Evolutionary conservation across 2,329 filamentous ascomycete genomes (phyloP).

Genomic region (Raffaelea arxii): DNA sequence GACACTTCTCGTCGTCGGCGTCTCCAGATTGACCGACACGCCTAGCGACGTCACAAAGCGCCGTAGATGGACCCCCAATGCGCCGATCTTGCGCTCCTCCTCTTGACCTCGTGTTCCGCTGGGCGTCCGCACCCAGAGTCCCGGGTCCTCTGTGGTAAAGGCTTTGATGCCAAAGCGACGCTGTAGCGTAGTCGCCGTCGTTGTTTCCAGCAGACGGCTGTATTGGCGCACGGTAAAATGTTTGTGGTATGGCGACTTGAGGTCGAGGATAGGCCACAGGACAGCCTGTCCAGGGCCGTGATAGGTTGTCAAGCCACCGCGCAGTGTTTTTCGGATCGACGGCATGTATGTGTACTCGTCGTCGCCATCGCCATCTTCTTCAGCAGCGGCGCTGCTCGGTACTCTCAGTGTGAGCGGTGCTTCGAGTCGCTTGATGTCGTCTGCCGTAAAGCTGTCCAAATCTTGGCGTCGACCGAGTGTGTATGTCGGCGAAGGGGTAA

Average conservation of each 20-base stretch:
- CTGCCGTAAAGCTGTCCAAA: conserved; percentile 29
- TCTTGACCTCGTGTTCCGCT: background rate
- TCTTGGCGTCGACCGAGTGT: conserved; percentile 79
- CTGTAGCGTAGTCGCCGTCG: conserved; percentile 57
- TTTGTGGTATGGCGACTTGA: conserved; percentile 46
- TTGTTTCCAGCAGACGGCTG: conserved; percentile 67
- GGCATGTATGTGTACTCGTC: conserved; percentile 33
- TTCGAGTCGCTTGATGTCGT: conserved; percentile 35
- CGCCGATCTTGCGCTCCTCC: conserved; percentile 66
- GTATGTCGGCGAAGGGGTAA: conserved; percentile 74
- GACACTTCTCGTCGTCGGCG: conserved; percentile 34
- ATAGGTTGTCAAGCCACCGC: conserved; percentile 88
- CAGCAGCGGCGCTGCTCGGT: conserved; percentile 2
- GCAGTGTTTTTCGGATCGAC: conserved; percentile 59
- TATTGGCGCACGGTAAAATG: conserved; percentile 63
- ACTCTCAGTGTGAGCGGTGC: conserved; percentile 26
- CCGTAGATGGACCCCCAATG: conserved; percentile 83
- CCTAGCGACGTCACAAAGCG: conserved; percentile 78
- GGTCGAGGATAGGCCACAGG: conserved; percentile 84
- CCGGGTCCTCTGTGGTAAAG: conserved; percentile 64
- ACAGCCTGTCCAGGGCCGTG: conserved; percentile 91
- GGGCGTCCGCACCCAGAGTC: conserved; percentile 59
- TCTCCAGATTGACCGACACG: conserved; percentile 67
- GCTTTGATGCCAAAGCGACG: conserved; percentile 48
- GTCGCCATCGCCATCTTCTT: background rate